Base-by-base conservation (phyloP, 352 stramenopile genomes). In the Peronospora destructor region DNA sequence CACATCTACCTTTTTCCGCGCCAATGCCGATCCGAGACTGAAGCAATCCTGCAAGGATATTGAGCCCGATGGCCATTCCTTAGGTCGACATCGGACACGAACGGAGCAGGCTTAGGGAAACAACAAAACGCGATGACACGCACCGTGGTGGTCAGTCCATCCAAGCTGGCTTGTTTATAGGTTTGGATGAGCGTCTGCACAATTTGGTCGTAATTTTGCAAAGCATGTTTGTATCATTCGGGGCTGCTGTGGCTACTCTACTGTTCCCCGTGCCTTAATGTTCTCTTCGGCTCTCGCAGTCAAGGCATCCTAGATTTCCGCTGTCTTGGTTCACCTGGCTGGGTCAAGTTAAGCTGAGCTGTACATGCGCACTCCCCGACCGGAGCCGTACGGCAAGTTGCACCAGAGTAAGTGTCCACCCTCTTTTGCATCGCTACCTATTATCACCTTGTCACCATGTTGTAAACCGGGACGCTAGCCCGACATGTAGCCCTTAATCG, bases 1-100 rank as follows among this genome's bases (percentile, higher is more conserved):
- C 55, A 72, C 66, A 13, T 64, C 68, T 6, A 87, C 80, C 9
- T 84, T 89, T 57, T 86, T 86, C 53, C 19, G 19, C 3, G 19
- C 3, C 19, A 23, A 23, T 23, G 19, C 3, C 19, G 19, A 23
- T 64, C 14, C 75, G 30, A 77, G n/a, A n/a, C n/a, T n/a, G n/a
- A n/a, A 23, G 69, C 69, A 4, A 56, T 39, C 4, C 6, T 53
- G 40, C 39, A 51, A 25, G 4, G 21, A 29, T 38, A 59, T 39
- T 56, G 29, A 50, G 25, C 17, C 13, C 26, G 11, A n/a, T 16
- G 17, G 14, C 33, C 45, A 60, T 45, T 39, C 50, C 36, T 38
- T 14, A 36, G 10, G 8, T 42, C 32, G n/a, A 40, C 32, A 40
- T 33, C 34, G 17, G 34, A 45, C 50, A 49, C 51, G 51, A 59